These are phyloP conservation scores for Truncatella angustata DNA, from an alignment of 2,329 filamentous ascomycete species.

Conservation along the genomic window DNA sequence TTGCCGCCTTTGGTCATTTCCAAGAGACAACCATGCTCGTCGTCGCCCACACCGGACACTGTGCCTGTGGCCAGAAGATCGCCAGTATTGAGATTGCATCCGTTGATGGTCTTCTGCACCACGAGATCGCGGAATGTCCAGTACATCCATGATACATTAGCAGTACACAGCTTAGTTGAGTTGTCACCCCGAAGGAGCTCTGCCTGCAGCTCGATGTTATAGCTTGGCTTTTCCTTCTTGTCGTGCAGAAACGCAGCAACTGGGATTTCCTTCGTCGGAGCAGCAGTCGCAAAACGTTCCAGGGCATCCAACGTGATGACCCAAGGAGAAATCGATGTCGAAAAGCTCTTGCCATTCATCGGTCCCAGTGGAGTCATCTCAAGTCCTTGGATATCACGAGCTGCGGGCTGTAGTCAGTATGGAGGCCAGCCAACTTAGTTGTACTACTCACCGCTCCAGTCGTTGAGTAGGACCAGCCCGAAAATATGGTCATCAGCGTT, in stretches of 20 bases:
- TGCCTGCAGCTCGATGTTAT: slow-evolving; percentile 26
- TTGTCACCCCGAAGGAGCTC: slow-evolving; percentile 14
- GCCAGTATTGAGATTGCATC: slow-evolving; percentile 35
- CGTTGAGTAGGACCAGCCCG: slow-evolving; percentile 61
- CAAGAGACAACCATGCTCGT: slow-evolving; percentile 37
- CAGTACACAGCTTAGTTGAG: slow-evolving; percentile 25
- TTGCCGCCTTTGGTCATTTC: slow-evolving; percentile 37
- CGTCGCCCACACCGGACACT: slow-evolving; percentile 32
- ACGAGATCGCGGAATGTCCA: slow-evolving; percentile 38
- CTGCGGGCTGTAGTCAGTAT: slow-evolving; percentile 20
- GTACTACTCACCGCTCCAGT: slow-evolving; percentile 47
- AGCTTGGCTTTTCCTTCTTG: slow-evolving; percentile 30
- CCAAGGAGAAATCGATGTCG: slow-evolving; percentile 61
- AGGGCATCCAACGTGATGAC: slow-evolving; percentile 59
- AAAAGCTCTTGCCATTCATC: slow-evolving; percentile 60
- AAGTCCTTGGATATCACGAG: slow-evolving; percentile 59
- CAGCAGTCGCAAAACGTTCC: slow-evolving; percentile 52
- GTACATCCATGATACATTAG: slow-evolving; percentile 32
- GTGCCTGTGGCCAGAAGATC: slow-evolving; percentile 43
- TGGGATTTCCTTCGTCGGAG: slow-evolving; percentile 19
- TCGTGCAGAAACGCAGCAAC: slow-evolving; percentile 33
- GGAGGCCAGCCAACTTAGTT: neutral
- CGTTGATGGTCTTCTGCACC: slow-evolving; percentile 35
- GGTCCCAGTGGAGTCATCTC: slow-evolving; percentile 63
- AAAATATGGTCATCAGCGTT: slow-evolving; percentile 60